Evolutionary conservation across 2,329 filamentous ascomycete species (phyloP).

Genomic region (Diatrype stigma): DNA sequence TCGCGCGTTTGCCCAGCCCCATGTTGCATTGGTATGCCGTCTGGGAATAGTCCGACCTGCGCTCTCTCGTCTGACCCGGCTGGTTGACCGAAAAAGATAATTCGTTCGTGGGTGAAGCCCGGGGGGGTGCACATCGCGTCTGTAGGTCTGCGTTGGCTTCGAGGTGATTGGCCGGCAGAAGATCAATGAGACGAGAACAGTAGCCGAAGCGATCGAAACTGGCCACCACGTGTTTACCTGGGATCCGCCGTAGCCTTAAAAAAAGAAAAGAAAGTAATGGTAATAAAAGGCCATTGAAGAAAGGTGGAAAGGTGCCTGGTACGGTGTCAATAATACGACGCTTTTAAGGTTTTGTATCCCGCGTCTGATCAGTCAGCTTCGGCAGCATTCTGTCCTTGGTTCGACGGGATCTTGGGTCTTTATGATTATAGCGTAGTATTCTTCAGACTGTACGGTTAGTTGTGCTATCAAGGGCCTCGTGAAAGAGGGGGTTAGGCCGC

Average conservation of each 20-base stretch:
- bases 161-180: constrained; percentile 15
- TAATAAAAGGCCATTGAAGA: constrained; percentile 15
- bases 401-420: constrained; percentile 1
- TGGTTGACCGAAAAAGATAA: constrained; percentile 1
- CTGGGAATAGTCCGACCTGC: not conserved
- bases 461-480: too few relatives aligned
- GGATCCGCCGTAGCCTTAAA: constrained; percentile 22
- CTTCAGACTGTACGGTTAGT: not conserved
- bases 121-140: not conserved
- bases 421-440: not conserved
- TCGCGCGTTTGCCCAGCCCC: not conserved
- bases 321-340: not conserved
- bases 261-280: constrained; percentile 12
- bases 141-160: constrained; percentile 1
- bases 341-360: constrained; percentile 3
- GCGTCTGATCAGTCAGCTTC: not conserved
- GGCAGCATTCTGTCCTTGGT: constrained; percentile 1
- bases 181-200: constrained; percentile 8
- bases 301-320: constrained; percentile 9
- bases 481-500: too few relatives aligned
- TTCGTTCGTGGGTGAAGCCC: not conserved
- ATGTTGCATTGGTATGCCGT: not conserved
- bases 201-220: constrained; percentile 12
- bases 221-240: constrained; percentile 24
- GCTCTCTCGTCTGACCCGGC: not conserved